These are phyloP conservation scores for Trametes sanguinea DNA, from an alignment of 768 basidiomycete species.

Conservation along the genomic window DNA sequence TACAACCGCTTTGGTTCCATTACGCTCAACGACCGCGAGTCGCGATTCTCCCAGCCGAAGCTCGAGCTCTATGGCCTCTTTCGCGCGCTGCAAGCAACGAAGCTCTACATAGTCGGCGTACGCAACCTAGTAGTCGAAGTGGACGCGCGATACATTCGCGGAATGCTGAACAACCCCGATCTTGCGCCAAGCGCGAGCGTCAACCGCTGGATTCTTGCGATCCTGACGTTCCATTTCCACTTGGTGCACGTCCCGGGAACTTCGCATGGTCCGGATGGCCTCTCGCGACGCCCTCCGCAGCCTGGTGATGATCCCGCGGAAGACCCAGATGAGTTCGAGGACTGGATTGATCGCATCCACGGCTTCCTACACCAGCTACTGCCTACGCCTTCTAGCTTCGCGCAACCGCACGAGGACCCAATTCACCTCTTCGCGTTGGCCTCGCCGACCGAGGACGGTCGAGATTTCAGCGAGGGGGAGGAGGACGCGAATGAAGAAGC, in stretches of 20 bases:
- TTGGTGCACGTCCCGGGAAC: conserved; percentile 37
- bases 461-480: no score
- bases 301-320: background rate
- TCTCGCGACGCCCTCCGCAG: conserved; percentile 26
- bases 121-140: background rate
- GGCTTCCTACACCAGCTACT: conserved; percentile 9
- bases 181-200: conserved; percentile 39
- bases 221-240: conserved; percentile 38
- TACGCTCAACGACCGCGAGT: no score
- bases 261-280: conserved; percentile 28
- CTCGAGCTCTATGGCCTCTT: conserved; percentile 31
- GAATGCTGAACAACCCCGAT: conserved; percentile 35
- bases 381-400: no score
- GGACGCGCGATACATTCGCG: conserved; percentile 37
- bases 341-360: background rate
- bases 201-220: conserved; percentile 44
- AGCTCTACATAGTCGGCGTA: conserved; percentile 33
- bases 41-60: conserved; percentile 36
- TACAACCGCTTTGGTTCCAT: conserved; percentile 34
- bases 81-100: conserved; percentile 11
- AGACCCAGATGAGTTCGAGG: conserved; percentile 17
- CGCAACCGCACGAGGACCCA: conserved; percentile 23
- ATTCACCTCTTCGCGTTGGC: conserved; percentile 22
- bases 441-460: no score
- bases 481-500: no score